A percentile compares a stretch with the other conserved stretches of the same genome.
phyloP scores from a whole-genome alignment of 2,329 filamentous ascomycete genomes.

The Aspergillus pseudoviridinutans region DNA sequence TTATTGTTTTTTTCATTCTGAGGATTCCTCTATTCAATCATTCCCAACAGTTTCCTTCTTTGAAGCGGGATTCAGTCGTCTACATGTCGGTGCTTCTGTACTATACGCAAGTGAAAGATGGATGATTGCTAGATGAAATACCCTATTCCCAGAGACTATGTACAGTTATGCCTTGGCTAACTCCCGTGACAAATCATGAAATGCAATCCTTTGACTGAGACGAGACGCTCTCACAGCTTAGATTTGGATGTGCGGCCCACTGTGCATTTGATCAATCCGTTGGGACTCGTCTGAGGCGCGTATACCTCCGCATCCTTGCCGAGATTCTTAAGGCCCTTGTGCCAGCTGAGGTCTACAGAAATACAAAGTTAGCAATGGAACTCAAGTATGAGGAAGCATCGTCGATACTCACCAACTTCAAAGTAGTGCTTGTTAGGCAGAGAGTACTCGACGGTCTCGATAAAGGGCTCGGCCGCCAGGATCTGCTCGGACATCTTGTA shows the following conservation, averaged over 20 bases:
- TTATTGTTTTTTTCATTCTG: not conserved
- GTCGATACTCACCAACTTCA: slow-evolving; percentile 62
- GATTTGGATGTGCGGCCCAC: slow-evolving; percentile 49
- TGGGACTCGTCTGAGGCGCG: slow-evolving; percentile 86
- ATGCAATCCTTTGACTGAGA: not conserved
- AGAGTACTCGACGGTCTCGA: slow-evolving; percentile 72
- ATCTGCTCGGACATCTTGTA: slow-evolving; percentile 97
- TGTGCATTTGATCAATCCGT: slow-evolving; percentile 92
- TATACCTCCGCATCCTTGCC: slow-evolving; percentile 95
- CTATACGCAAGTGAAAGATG: slow-evolving; percentile 3
- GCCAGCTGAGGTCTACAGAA: slow-evolving; percentile 80
- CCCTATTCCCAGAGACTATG: slow-evolving; percentile 13
- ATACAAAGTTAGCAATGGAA: slow-evolving; percentile 4
- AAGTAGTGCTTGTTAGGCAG: slow-evolving; percentile 99
- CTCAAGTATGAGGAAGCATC: slow-evolving; percentile 14
- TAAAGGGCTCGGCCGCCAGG: slow-evolving; percentile 66
- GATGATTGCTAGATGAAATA: slow-evolving; percentile 15
- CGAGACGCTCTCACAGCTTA: slow-evolving; percentile 24
- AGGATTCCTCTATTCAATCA: slow-evolving; percentile 3
- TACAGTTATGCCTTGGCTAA: slow-evolving; percentile 13
- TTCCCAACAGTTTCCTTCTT: not conserved
- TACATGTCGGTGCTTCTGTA: slow-evolving; percentile 8
- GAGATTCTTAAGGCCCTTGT: slow-evolving; percentile 91
- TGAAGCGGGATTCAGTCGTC: not conserved
- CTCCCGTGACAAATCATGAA: slow-evolving; percentile 12